Evolutionary conservation across 345 rosid species (phyloP).

Genomic region (Excoecaria cochinchinensis): DNA sequence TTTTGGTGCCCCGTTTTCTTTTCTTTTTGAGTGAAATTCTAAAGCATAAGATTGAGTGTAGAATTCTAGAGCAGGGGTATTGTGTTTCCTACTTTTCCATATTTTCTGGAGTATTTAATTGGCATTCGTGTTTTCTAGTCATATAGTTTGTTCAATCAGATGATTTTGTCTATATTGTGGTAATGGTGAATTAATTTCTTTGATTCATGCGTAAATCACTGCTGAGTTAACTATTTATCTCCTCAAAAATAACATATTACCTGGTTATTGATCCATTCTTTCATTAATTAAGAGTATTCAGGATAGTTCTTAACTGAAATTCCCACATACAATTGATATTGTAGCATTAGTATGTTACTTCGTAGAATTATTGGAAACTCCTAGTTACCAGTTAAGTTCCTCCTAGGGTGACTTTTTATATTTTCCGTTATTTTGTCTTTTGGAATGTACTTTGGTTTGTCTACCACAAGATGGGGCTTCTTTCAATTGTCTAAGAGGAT

Average conservation of each 20-base stretch:
- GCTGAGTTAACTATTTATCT: background rate
- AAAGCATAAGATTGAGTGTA: too few species aligned
- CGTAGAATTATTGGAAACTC: background rate
- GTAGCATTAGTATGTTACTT: background rate
- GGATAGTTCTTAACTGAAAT: background rate
- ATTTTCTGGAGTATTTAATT: background rate
- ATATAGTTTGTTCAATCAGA: background rate
- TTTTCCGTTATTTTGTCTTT: background rate
- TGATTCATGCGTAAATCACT: background rate
- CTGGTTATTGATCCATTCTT: background rate
- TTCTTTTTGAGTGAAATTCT: too few species aligned
- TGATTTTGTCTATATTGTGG: background rate
- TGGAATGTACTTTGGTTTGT: background rate
- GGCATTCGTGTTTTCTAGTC: background rate
- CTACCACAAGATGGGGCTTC: background rate
- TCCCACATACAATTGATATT: background rate
- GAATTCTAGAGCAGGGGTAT: slow-evolving; percentile 94
- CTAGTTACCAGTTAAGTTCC: background rate
- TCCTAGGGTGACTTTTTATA: background rate
- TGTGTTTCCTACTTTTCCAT: background rate
- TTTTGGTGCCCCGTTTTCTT: too few species aligned
- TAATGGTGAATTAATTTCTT: background rate
- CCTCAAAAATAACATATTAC: background rate
- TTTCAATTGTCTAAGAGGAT: background rate
- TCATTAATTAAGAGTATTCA: background rate